Evolutionary conservation across 495 filamentous ascomycete species (phyloP).

Genomic region (Penicillium manginii): DNA sequence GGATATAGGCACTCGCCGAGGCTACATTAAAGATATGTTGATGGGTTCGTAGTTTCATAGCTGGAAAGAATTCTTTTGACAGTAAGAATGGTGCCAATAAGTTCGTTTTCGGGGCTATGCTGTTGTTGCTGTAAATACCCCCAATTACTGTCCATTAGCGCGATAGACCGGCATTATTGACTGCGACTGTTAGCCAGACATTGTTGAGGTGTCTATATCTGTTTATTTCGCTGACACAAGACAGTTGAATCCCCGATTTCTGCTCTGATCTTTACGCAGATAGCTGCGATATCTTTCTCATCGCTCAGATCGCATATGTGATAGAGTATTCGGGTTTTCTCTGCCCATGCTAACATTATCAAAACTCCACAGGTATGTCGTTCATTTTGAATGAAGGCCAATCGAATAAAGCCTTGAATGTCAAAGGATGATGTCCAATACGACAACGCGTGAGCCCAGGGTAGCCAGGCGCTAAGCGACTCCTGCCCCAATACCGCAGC

Average conservation of each 20-base stretch:
- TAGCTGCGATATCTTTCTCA: constrained; percentile 2
- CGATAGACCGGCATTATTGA: neutral
- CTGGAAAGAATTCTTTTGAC: constrained; percentile 74
- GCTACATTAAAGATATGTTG: constrained; percentile 79
- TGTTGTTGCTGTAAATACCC: constrained; percentile 1
- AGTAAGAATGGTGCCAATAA: neutral
- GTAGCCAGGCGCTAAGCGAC: constrained; percentile 7
- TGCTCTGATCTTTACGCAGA: neutral
- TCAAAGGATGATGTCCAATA: constrained; percentile 14
- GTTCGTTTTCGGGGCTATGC: neutral
- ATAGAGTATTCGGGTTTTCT: constrained; percentile 8
- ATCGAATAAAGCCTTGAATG: constrained; percentile 8
- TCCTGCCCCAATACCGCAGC: constrained; percentile 12
- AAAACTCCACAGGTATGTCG: no score
- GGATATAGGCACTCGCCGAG: constrained; percentile 69
- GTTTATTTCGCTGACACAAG: neutral
- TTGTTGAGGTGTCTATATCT: constrained; percentile 7
- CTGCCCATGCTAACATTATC: neutral
- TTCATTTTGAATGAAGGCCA: neutral
- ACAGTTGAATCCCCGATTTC: constrained; percentile 11
- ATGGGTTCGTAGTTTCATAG: constrained; percentile 61
- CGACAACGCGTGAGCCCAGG: constrained; percentile 8
- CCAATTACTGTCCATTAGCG: neutral
- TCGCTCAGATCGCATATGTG: constrained; percentile 15
- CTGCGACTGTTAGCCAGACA: constrained; percentile 6